Conservation (phyloP, 2,329 filamentous ascomycete genomes). For the Fusarium sp. region DNA sequence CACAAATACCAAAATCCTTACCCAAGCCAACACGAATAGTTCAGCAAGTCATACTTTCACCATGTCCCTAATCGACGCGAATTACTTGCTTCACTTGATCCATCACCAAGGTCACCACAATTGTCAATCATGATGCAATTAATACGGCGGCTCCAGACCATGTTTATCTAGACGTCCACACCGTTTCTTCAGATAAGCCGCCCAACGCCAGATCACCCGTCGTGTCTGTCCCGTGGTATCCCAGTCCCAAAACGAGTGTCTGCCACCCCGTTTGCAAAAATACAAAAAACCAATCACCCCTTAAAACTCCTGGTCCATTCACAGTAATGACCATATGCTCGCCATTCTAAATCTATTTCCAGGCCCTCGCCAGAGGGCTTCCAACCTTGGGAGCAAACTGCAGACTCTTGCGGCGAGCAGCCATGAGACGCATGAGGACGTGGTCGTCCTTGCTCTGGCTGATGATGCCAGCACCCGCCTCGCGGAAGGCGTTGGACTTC, state of each 20-base stretch:
- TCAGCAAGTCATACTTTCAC: not conserved
- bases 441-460: slow-evolving; percentile 62
- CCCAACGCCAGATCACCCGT: slow-evolving; percentile 34
- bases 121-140: slow-evolving; percentile 20
- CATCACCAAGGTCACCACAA: not conserved
- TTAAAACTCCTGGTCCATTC: slow-evolving; percentile 31
- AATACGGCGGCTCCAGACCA: slow-evolving; percentile 4
- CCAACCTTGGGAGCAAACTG: slow-evolving; percentile 78
- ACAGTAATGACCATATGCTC: slow-evolving; percentile 20
- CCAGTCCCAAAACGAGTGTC: slow-evolving; percentile 36
- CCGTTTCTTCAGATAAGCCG: slow-evolving; percentile 22
- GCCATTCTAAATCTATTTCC: slow-evolving; percentile 47
- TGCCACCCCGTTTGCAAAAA: slow-evolving; percentile 26
- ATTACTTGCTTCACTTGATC: not conserved
- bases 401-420: slow-evolving; percentile 76
- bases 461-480: slow-evolving; percentile 57
- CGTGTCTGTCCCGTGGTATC: slow-evolving; percentile 39
- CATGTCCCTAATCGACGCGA: not conserved
- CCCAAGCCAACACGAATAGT: not conserved
- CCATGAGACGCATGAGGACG: slow-evolving; percentile 70
- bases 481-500: slow-evolving; percentile 52
- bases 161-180: slow-evolving; percentile 10
- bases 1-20: not conserved
- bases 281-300: slow-evolving; percentile 17
- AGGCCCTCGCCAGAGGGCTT: slow-evolving; percentile 71